phyloP scores from a whole-genome alignment of 2,329 filamentous ascomycete genomes.

The Nothomitra cinnamomea region DNA sequence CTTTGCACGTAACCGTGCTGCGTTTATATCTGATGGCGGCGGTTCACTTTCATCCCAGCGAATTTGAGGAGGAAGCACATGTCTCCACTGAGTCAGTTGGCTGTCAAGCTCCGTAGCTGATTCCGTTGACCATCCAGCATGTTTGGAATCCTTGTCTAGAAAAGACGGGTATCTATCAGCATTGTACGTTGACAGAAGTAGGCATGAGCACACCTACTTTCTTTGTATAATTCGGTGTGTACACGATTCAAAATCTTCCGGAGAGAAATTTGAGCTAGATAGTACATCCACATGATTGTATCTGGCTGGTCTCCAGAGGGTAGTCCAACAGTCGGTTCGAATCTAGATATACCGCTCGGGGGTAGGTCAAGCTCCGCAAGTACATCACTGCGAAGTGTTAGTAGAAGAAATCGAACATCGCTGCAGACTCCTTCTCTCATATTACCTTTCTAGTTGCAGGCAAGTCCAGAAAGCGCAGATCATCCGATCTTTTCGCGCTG shows the following conservation, averaged over 20 bases:
- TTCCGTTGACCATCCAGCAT: constrained; percentile 20
- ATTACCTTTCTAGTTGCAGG: constrained; percentile 73
- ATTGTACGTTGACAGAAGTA: neutral
- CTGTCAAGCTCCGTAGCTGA: constrained; percentile 21
- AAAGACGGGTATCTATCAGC: neutral
- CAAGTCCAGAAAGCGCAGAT: constrained; percentile 84
- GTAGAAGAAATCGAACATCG: constrained; percentile 7
- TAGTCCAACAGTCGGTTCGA: constrained; percentile 29
- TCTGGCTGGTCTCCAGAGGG: constrained; percentile 16
- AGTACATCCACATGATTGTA: constrained; percentile 35
- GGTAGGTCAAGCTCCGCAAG: constrained; percentile 65
- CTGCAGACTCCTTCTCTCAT: constrained; percentile 5
- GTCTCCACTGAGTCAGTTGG: constrained; percentile 36
- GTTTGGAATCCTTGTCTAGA: constrained; percentile 17
- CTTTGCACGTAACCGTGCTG: constrained; percentile 74
- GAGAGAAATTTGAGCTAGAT: constrained; percentile 43
- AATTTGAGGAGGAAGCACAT: constrained; percentile 33
- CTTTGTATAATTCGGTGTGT: constrained; percentile 37
- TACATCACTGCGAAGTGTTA: constrained; percentile 47
- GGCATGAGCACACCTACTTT: constrained; percentile 9
- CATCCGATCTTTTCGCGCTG: constrained; percentile 41
- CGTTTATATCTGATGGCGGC: constrained; percentile 59
- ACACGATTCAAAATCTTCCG: constrained; percentile 38
- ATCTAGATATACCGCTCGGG: constrained; percentile 39
- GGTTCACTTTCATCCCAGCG: constrained; percentile 49